Evolutionary conservation across 129 eudicot species (phyloP).

Genomic region (Centrapalus pauciflorus): DNA sequence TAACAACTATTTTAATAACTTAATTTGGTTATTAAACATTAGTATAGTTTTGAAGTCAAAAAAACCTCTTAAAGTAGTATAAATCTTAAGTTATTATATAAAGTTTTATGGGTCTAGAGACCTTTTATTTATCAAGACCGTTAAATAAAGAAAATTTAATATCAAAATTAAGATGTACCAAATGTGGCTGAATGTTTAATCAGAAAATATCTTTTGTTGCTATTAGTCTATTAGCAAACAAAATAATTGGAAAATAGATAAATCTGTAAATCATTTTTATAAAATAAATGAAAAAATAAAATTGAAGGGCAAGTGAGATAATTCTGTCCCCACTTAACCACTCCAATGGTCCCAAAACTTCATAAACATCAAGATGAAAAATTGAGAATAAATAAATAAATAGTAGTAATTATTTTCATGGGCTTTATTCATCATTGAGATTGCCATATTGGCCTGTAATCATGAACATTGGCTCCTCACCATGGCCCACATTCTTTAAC

Average conservation of each 20-base stretch:
- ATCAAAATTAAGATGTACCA: too few species aligned
- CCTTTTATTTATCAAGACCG: too few species aligned
- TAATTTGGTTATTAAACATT: too few species aligned
- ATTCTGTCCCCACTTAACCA: slow-evolving; percentile 35
- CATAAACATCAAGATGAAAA: slow-evolving; percentile 27
- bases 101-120: too few species aligned
- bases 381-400: slow-evolving; percentile 12
- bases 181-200: too few species aligned
- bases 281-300: not conserved
- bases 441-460: slow-evolving; percentile 30
- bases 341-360: slow-evolving; percentile 39
- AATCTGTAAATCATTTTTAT: not conserved
- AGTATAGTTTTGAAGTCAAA: too few species aligned
- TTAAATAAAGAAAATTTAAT: too few species aligned
- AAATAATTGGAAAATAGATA: not conserved
- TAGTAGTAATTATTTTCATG: slow-evolving; percentile 28
- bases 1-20: too few species aligned
- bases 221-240: slow-evolving; percentile 1
- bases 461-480: slow-evolving; percentile 14
- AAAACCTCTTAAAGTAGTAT: too few species aligned
- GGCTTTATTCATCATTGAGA: slow-evolving; percentile 33
- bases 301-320: slow-evolving; percentile 27
- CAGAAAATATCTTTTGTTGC: too few species aligned
- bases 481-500: slow-evolving; percentile 19
- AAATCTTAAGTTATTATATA: too few species aligned